phyloP scores from a whole-genome alignment of 148 eudicot genomes.

The Fagopyrum esculentum region DNA sequence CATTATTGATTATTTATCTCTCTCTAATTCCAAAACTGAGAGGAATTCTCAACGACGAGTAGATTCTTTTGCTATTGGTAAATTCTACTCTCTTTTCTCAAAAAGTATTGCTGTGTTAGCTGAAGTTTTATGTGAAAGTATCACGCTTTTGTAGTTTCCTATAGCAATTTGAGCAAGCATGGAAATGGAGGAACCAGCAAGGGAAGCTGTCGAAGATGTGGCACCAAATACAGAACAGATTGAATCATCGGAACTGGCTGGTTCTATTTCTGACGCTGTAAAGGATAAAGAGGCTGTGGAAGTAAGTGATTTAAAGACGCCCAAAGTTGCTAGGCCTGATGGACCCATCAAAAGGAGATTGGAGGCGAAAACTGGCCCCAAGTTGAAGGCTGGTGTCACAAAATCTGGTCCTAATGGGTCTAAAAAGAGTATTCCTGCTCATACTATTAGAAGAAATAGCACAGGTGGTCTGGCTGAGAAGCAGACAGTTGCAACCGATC shows the following conservation, averaged over 20 bases:
- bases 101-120: neutral
- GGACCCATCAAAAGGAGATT: conserved; percentile 30
- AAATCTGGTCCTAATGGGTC: conserved; percentile 40
- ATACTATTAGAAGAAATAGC: conserved; percentile 61
- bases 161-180: conserved; percentile 12
- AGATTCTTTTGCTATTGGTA: neutral
- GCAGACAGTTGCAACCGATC: conserved; percentile 27
- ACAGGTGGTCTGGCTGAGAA: conserved; percentile 64
- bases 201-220: conserved; percentile 22
- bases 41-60: neutral
- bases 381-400: conserved; percentile 29
- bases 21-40: neutral
- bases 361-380: conserved; percentile 29
- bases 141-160: neutral
- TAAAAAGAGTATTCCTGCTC: conserved; percentile 33
- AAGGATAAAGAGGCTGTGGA: conserved; percentile 20
- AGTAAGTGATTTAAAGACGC: conserved; percentile 15
- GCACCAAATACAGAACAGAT: conserved; percentile 17
- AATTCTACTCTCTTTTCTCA: neutral
- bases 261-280: conserved; percentile 21
- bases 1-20: neutral
- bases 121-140: neutral
- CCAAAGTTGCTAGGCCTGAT: conserved; percentile 27
- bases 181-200: conserved; percentile 46
- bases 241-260: conserved; percentile 18